Conservation (phyloP, 83 land plant genomes). For the Thuja plicata region DNA sequence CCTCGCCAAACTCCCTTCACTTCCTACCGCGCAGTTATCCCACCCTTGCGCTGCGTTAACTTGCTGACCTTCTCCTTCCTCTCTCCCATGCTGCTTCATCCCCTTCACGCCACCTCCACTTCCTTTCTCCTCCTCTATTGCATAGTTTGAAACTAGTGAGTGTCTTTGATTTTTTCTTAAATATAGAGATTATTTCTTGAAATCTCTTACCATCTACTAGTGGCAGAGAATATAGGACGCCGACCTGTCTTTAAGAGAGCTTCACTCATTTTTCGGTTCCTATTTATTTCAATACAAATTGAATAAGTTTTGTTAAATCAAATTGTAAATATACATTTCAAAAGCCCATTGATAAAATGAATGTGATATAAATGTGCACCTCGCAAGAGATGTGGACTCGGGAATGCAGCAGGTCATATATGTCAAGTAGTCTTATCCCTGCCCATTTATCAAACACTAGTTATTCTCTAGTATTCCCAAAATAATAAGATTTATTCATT, state of each 20-base stretch:
- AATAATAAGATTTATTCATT: background rate
- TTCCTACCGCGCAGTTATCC: no score
- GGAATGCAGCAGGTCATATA: slow-evolving; percentile 64
- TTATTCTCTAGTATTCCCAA: background rate
- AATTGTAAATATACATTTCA: background rate
- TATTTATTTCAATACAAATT: background rate
- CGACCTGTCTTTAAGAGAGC: background rate
- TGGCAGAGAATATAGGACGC: slow-evolving; percentile 1
- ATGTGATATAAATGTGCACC: slow-evolving; percentile 24
- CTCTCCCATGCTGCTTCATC: no score
- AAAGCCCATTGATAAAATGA: background rate
- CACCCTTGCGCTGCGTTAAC: no score
- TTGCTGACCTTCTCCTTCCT: no score
- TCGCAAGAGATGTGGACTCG: slow-evolving; percentile 31
- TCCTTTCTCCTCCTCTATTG: no score
- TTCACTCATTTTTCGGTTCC: background rate
- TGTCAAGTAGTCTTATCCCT: slow-evolving; percentile 81
- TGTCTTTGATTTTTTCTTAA: background rate
- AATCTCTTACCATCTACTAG: background rate
- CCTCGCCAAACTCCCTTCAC: no score
- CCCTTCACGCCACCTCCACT: no score
- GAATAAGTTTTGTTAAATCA: no score
- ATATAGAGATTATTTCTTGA: background rate
- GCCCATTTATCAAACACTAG: background rate
- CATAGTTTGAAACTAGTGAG: background rate